Evolutionary conservation across 1,284 basidiomycete genomes (phyloP), one percentile per base, ranked within the genome.

Genomic region (Exobasidium cylindrosporum): DNA sequence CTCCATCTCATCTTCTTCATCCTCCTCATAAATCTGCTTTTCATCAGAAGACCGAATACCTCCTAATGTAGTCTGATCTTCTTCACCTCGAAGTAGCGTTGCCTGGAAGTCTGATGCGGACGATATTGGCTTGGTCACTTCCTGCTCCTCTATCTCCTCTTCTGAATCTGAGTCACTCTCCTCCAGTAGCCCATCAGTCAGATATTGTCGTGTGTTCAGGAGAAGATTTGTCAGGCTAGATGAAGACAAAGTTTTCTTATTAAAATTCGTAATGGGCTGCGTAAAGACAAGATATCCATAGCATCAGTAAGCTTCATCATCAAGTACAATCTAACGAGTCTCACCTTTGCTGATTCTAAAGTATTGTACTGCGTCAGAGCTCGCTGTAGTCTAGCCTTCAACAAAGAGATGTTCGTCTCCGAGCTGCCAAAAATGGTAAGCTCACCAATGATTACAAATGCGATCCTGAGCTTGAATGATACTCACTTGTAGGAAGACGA

Each of bases 161-260:
- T 50, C 47, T 4, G 26, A 50, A 14, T 50, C 47, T 21, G 47
- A 50, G 21, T 50, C 47, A 13, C 47, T 50, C 5, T 50, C 47
- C 21, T 50, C 47, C 47, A 50, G 26, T 3, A 50, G 13, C 4
- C 26, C 47, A 4, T 50, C 21, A 10, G 35, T 40, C 10, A 40
- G 35, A 40, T 40, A 40, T 17, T 10, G 17, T 7, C 35, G 35
- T 17, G 35, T 7, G 35, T 40, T 40, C 10, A 40, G 35, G 35
- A 40, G 35, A 40, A 17, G 35, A 40, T 40, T 40, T 7, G 17
- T 17, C 7, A 17, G 10, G 35, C 17, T 40, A 17, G 35, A 40
- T 10, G 35, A 7, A 40, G 35, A 40, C 35, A 7, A 40, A 7
- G 35, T 17, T 40, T 7, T 10, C 10, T 17, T 40, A 10, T 40